Evolutionary conservation across 768 basidiomycete species (phyloP).

Genomic region (Leccinellum luteum): DNA sequence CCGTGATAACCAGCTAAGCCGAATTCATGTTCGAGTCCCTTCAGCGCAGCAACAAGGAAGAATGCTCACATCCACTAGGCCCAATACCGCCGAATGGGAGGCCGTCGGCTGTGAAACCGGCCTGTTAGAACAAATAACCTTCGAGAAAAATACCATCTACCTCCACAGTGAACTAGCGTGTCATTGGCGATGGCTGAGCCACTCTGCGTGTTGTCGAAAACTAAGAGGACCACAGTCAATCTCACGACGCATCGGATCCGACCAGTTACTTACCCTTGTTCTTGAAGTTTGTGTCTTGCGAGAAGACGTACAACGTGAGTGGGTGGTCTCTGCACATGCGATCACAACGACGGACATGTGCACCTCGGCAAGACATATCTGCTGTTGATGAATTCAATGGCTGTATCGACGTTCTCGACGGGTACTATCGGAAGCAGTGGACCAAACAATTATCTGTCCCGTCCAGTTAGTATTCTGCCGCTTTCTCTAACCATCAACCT

Average conservation of each 20-base stretch:
- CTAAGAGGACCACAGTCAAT: conserved; percentile 32
- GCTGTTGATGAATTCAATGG: conserved; percentile 63
- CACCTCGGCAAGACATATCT: conserved; percentile 37
- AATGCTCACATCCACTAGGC: conserved; percentile 61
- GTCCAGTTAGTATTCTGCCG: neutral
- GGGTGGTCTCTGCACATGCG: conserved; percentile 58
- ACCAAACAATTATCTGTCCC: conserved; percentile 75
- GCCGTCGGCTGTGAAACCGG: conserved; percentile 43
- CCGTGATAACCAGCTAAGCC: conserved; percentile 62
- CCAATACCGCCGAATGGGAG: conserved; percentile 77
- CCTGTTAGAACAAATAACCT: neutral
- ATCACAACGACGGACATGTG: neutral
- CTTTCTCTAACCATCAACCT: conserved; percentile 24
- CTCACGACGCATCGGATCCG: neutral
- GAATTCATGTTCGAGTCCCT: neutral
- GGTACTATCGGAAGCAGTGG: conserved; percentile 76
- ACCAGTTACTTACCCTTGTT: conserved; percentile 47
- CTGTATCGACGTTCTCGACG: conserved; percentile 68
- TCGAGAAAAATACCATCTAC: conserved; percentile 33
- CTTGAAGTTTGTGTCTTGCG: conserved; percentile 56
- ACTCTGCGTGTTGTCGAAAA: conserved; percentile 67
- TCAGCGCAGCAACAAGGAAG: neutral
- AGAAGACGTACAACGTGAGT: conserved; percentile 76
- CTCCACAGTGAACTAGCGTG: conserved; percentile 53
- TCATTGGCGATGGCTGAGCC: conserved; percentile 75